phyloP scores from a whole-genome alignment of 345 rosid genomes.

The Populus davidiana region DNA sequence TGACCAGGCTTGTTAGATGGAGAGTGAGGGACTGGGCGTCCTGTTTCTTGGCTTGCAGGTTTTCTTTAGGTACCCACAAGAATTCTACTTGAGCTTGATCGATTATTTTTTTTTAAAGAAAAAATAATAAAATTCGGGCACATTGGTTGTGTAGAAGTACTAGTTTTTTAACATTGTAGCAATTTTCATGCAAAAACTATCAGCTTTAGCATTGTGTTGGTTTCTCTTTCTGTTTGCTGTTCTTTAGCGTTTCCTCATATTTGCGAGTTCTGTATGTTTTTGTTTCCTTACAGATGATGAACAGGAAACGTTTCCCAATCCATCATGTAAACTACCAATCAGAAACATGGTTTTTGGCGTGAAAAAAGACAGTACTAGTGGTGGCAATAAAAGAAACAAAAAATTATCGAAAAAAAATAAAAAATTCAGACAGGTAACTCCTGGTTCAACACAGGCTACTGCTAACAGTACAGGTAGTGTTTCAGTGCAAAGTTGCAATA shows the following conservation, averaged over 20 bases:
- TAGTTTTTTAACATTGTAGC: neutral
- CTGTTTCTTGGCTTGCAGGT: constrained; percentile 56
- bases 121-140: neutral
- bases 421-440: constrained; percentile 10
- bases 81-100: neutral
- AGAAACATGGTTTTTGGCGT: constrained; percentile 14
- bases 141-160: neutral
- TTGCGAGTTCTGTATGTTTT: neutral
- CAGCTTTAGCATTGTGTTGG: neutral
- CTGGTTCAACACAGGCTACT: constrained; percentile 26
- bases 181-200: neutral
- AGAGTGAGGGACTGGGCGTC: constrained; percentile 59
- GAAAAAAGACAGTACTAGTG: constrained; percentile 9
- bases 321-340: constrained; percentile 13
- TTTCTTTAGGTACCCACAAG: constrained; percentile 42
- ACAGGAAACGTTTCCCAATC: constrained; percentile 18
- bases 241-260: no score
- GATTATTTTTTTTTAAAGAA: neutral
- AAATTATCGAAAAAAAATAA: constrained; percentile 20
- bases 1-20: constrained; percentile 53
- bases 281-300: constrained; percentile 38
- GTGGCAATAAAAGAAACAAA: constrained; percentile 20
- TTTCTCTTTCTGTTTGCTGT: neutral
- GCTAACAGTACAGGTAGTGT: constrained; percentile 3
- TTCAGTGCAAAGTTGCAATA: constrained; percentile 23